A percentile compares a stretch with the other conserved stretches of the same genome.
These are phyloP conservation scores for Brassica nigra DNA, from an alignment of 345 rosid genomes.

Conservation along the genomic window DNA sequence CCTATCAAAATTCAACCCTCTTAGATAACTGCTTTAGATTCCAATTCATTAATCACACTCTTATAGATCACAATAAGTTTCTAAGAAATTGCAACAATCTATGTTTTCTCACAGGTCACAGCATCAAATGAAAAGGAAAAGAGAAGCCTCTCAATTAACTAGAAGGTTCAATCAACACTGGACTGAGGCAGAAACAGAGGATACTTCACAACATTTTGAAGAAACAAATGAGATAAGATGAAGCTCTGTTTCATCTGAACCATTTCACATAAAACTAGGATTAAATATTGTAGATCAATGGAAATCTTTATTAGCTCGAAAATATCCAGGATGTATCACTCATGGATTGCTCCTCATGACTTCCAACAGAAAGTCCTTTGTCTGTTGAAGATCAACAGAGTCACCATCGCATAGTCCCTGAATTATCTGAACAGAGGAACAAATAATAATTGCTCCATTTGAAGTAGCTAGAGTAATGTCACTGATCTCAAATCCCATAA, in stretches of 20 bases:
- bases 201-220: background rate
- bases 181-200: background rate
- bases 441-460: conserved; percentile 58
- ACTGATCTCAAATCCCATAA: conserved; percentile 56
- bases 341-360: conserved; percentile 31
- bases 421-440: conserved; percentile 58
- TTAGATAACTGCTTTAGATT: background rate
- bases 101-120: background rate
- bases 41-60: background rate
- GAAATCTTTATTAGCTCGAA: background rate
- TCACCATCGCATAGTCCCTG: conserved; percentile 21
- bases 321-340: background rate
- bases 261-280: conserved; percentile 2
- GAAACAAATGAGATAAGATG: conserved; percentile 1
- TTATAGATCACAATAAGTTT: background rate
- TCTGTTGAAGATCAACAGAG: conserved; percentile 20
- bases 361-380: conserved; percentile 24
- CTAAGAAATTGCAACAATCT: background rate
- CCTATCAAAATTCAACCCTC: background rate
- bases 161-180: background rate
- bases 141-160: background rate
- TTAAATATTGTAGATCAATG: background rate
- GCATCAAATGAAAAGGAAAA: background rate
- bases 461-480: conserved; percentile 60
- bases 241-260: conserved; percentile 10